Evolutionary conservation across 257 asterid species (phyloP), one percentile per base, ranked within the genome.

Genomic region (Solanum piurae): DNA sequence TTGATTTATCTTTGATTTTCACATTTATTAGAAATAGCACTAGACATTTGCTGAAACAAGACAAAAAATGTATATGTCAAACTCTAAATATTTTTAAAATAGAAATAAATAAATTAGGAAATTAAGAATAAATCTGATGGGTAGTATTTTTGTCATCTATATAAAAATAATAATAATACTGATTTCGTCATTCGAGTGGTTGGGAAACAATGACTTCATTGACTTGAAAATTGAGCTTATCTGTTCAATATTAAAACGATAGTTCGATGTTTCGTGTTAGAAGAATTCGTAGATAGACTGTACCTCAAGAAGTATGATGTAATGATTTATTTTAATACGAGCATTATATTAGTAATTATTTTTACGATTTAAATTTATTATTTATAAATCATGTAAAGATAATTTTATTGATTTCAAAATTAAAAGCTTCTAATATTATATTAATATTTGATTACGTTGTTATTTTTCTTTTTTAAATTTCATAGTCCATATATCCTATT

Each of bases 221-320:
- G 4, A 76, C 4, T 76, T 23, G 23, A 76, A 76, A 37, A 76
- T 76, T 76, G 60, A 76, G 12, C 7, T 76, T 38, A 74, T 74
- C 11, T 0, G 5, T 12, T 66, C 5, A 25, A 27, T 68, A 27
- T 68, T 12, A 25, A 12, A 27, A 12, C 8, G 1, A 12, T 6
- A 27, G 0, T 12, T 12, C 0, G 5, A 27, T 68, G 2, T 27
- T 68, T 68, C 2, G 11, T 6, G 4, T 27, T 68, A 27, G 3
- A 1, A 14, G 1, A 4, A 46, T 46, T 11, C 0, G 0, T 16
- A 55, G 1, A 14, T 49, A 0, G 7, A 49, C 14, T 2, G 0
- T 3, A 49, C 2, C 0, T 62, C 1, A 7, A 58, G 0, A 58
- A 25, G 5, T n/a, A n/a, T n/a, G 3, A n/a, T n/a, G 14, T 62